Evolutionary conservation across 192 early-diverging fungal species (phyloP), one percentile per base, ranked within the genome.

Genomic region (Linnemannia elongata): DNA sequence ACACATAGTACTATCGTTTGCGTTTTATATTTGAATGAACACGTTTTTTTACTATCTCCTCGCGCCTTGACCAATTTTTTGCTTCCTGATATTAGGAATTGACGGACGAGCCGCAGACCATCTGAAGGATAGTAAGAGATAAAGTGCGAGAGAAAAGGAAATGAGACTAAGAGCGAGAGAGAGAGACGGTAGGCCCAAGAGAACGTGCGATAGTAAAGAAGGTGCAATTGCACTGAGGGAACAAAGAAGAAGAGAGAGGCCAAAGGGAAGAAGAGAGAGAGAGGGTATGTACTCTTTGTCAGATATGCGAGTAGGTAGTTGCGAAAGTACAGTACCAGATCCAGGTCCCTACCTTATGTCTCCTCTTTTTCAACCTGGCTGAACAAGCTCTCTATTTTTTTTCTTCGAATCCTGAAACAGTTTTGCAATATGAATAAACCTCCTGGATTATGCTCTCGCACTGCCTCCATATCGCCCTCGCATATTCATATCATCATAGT

Each of bases 81-180:
- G 38, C 6, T 55, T 57, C n/a, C 17, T 45, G 44, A 45, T 57
- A 57, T 57, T 57, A 57, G 22, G 10, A 57, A 57, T n/a, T 55
- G 49, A 5, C 5, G n/a, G 24, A 55, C 24, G 18, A 55, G 54
- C 54, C 8, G 24, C 47, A 49, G 47, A 49, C 47, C 47, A 17
- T 49, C 47, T 52, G 55, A 27, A 57, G 55, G 55, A 57, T 57
- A 57, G 55, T 57, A 57, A 57, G n/a, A 57, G 55, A 57, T 57
- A 27, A 57, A 18, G n/a, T 24, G n/a, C 4, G 17, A 57, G 55
- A 27, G 55, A 57, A n/a, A n/a, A 9, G n/a, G 17, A 57, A 57
- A 27, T 24, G 55, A 52, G 49, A 52, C 49, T 52, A 52, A 52
- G 20, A 17, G 49, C 5, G 0, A 39, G 38, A 39, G 20, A 17